Percentiles rank a stretch among this genome's conserved stretches.
Evolutionary conservation across 176 grass and related monocot genomes (phyloP).

Genomic region (Echinochloa phyllopogon): DNA sequence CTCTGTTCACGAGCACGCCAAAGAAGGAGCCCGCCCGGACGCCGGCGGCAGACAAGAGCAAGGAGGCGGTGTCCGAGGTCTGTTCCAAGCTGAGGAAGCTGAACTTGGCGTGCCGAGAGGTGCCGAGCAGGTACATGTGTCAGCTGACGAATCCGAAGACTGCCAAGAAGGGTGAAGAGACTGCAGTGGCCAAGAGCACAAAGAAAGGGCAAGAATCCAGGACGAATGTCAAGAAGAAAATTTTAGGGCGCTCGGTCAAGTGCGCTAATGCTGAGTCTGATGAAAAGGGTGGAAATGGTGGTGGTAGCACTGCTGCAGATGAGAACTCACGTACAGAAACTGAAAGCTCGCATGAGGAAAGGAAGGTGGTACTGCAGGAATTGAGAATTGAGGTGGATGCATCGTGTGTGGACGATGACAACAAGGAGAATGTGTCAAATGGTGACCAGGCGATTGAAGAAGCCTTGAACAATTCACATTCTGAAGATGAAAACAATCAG

Average conservation of each 20-base stretch:
- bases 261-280: slow-evolving; percentile 27
- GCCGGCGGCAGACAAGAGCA: slow-evolving; percentile 34
- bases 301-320: neutral
- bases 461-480: neutral
- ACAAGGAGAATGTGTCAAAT: slow-evolving; percentile 71
- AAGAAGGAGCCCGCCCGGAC: slow-evolving; percentile 47
- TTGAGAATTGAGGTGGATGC: slow-evolving; percentile 21
- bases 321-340: slow-evolving; percentile 23
- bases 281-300: slow-evolving; percentile 11
- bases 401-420: slow-evolving; percentile 35
- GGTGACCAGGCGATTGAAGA: slow-evolving; percentile 14
- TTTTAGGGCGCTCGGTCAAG: slow-evolving; percentile 44
- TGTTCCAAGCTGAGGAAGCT: slow-evolving; percentile 59
- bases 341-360: slow-evolving; percentile 4
- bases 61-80: slow-evolving; percentile 44
- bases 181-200: neutral
- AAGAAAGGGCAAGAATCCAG: slow-evolving; percentile 42
- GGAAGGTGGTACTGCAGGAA: slow-evolving; percentile 22
- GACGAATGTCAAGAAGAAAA: slow-evolving; percentile 49
- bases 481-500: slow-evolving; percentile 43
- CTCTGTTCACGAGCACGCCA: slow-evolving; percentile 47
- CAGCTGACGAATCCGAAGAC: slow-evolving; percentile 36
- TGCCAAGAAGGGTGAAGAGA: slow-evolving; percentile 49
- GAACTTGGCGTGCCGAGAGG: slow-evolving; percentile 55
- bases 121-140: slow-evolving; percentile 82